Base-by-base conservation (phyloP, 176 grass and related monocot species). In the Hsuehochloa calcarea region DNA sequence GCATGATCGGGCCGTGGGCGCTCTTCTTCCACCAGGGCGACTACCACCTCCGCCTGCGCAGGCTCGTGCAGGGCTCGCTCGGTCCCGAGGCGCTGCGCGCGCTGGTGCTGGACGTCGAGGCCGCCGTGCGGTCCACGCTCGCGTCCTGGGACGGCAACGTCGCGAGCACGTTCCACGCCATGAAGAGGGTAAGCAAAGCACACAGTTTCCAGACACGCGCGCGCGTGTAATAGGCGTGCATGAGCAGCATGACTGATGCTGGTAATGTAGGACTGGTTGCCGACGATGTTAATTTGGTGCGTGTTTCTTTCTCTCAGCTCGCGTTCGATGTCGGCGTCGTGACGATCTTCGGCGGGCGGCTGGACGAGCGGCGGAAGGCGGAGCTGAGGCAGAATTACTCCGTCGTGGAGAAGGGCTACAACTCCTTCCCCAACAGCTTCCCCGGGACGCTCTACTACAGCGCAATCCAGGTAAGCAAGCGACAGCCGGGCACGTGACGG, bases 11-110 rank as follows among this genome's bases (percentile, higher is more conserved):
- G 20, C 97, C 93, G 0, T 87, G 39, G 70, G 97, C 97, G 12
- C 87, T 99, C 83, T 99, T 99, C 93, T 99, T 99, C 90, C 92
- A 99, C 90, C 90, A 94, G 80, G 97, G 97, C 61, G 92, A 92
- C 70, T 92, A 99, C 86, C 97, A 99, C 92, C 68, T 92, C 60
- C 90, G 83, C 62, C 60, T 96, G 5, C 88, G 97, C 77, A 86
- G 50, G 83, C 84, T 99, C 58, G 92, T 94, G 45, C 97, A 91
- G 75, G 65, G 84, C 61, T 88, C 97, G 47, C 84, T 99, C 50
- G 83, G 81, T 25, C 96, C 88, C 4, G 86, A 94, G 0, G 74
- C 91, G 8, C 81, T 99, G 39, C 97, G 97, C 55, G 82, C 83
- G 27, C 87, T 92, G 27, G 70, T 96, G 26, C 81, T 93, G 1